Evolutionary conservation across 2,329 filamentous ascomycete species (phyloP), one percentile per base, ranked within the genome.

Genomic region (Huntiella bhutanensis): DNA sequence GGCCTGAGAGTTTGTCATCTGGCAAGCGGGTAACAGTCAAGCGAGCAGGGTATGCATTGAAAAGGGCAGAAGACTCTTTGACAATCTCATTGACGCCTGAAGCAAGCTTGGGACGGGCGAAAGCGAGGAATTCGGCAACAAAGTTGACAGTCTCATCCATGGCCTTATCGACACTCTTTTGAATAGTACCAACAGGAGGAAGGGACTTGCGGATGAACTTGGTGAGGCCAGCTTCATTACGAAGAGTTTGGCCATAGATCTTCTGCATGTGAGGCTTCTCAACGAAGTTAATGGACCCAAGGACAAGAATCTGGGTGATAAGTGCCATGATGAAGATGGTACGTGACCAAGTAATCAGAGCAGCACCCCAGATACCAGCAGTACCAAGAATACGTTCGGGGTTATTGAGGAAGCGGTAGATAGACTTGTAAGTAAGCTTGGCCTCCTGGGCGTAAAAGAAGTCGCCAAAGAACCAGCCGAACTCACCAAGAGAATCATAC

Each of bases 251-350:
- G 37, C 91, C 88, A 57, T 98, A 98, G 13, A 96, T 73, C 68
- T 94, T 96, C 60, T 94, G 83, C 87, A 98, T 96, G 60, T 98
- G 91, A 11, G 88, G 91, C 50, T 87, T 80, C 63, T 98, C 91
- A 7, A 98, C 82, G 53, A 88, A 82, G 49, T 93, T 83, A 46
- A 98, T 83, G 64, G 95, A 95, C 28, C 70, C 77, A 32, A 96
- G 68, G 1, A 82, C 91, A 43, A 95, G 67, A 32, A 88, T 73
- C 57, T 98, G 91, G 53, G 84, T 86, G 33, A 87, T 62, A 16
- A 95, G 66, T 2, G 91, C 88, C 53, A 96, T 71, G 58, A 86
- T 75, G 59, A 94, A 92, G 53, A 98, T 80, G 4, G 82, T 70
- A 45, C 77, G 75, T 60, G 83, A 95, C 71, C 84, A 87, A 0